Conservation (phyloP, 169 alveolate species). For the Hepatocystis sp. region DNA sequence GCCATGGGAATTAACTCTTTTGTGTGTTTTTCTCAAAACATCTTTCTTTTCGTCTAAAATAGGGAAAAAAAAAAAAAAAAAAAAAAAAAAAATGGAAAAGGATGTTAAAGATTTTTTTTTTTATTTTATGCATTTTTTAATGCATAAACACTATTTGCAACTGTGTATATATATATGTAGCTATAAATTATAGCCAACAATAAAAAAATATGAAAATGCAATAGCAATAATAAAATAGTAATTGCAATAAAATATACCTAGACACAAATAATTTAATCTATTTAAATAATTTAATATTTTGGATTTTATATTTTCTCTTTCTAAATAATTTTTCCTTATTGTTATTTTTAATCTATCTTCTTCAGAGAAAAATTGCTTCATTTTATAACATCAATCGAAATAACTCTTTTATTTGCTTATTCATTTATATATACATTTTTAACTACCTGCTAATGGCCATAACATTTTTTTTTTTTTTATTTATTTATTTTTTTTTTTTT, state of each 20-base stretch:
- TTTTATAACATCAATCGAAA: slow-evolving; percentile 5
- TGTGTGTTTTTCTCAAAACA: background rate
- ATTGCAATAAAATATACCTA: slow-evolving; percentile 12
- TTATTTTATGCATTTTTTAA: background rate
- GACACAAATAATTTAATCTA: slow-evolving; percentile 41
- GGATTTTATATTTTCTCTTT: slow-evolving; percentile 45
- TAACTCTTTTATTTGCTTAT: too few species aligned
- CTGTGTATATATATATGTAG: too few species aligned
- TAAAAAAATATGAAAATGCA: background rate
- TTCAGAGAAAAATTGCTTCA: slow-evolving; percentile 49
- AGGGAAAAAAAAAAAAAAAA: background rate
- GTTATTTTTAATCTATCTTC: slow-evolving; percentile 45
- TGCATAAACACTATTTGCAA: background rate
- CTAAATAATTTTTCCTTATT: slow-evolving; percentile 51
- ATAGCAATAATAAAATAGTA: background rate
- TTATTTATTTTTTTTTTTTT: too few species aligned
- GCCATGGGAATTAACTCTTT: slow-evolving; percentile 3
- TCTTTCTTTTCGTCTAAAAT: background rate
- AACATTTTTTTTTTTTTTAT: too few species aligned
- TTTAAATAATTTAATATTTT: slow-evolving; percentile 53
- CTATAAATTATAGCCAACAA: too few species aligned
- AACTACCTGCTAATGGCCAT: too few species aligned
- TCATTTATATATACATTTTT: too few species aligned
- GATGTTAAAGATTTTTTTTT: background rate
- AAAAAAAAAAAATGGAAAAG: background rate